Evolutionary conservation across 1,284 basidiomycete genomes (phyloP).

Genomic region (Apiotrichum brassicae): DNA sequence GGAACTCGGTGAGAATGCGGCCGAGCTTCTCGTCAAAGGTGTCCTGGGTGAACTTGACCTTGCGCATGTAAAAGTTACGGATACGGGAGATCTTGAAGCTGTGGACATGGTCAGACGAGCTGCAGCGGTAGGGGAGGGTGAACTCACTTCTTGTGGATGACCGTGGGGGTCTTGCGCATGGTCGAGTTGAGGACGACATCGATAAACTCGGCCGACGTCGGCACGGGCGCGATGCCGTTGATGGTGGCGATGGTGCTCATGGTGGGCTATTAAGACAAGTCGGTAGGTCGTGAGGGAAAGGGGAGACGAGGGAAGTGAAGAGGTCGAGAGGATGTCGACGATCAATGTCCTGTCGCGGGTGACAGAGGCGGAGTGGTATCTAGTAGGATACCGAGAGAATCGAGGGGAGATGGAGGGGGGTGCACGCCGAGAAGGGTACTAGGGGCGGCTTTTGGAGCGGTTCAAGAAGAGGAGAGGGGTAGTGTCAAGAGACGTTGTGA

Average conservation of each 20-base stretch:
- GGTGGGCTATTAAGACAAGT: slow-evolving; percentile 3
- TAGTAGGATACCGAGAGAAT: not conserved
- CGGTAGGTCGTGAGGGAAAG: not conserved
- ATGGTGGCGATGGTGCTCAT: slow-evolving; percentile 54
- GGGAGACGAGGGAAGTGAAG: not conserved
- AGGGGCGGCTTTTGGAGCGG: not conserved
- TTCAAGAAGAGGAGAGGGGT: not conserved
- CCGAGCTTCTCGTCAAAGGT: slow-evolving; percentile 94
- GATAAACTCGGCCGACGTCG: slow-evolving; percentile 88
- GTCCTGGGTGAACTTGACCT: slow-evolving; percentile 99
- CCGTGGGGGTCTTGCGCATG: slow-evolving; percentile 87
- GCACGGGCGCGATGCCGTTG: slow-evolving; percentile 94
- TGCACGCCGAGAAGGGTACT: not conserved
- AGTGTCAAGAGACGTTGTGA: not conserved
- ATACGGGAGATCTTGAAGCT: slow-evolving; percentile 86
- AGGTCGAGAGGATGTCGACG: not conserved
- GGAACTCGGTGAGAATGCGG: slow-evolving; percentile 90
- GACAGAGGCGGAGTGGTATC: not conserved
- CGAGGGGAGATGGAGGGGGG: not conserved
- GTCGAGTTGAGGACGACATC: slow-evolving; percentile 90
- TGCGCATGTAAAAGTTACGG: slow-evolving; percentile 83
- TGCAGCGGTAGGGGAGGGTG: not conserved
- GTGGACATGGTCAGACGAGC: slow-evolving; percentile 75
- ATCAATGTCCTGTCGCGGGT: not conserved
- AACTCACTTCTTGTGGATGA: slow-evolving; percentile 78